These are phyloP conservation scores for Mikania micrantha DNA, from an alignment of 129 eudicot species.

Conservation along the genomic window DNA sequence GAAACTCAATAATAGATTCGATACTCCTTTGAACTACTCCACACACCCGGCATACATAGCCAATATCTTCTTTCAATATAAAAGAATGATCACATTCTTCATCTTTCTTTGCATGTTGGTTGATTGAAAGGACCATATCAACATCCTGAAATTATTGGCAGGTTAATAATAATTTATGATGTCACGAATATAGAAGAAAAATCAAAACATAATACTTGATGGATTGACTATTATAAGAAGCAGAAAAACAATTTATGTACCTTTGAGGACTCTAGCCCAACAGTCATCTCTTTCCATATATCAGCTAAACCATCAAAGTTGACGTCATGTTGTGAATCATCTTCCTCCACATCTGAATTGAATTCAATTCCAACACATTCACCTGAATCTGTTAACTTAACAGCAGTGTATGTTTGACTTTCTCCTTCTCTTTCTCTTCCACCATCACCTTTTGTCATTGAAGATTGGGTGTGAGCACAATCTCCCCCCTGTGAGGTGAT, in stretches of 20 bases:
- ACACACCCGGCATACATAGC: conserved; percentile 93
- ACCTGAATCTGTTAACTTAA: too few species aligned
- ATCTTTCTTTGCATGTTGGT: conserved; percentile 27
- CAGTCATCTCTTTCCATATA: conserved; percentile 79
- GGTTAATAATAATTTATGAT: too few species aligned
- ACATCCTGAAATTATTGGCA: conserved; percentile 38
- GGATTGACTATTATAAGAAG: too few species aligned
- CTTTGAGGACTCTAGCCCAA: conserved; percentile 62
- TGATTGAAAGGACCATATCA: conserved; percentile 27
- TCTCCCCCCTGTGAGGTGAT: too few species aligned
- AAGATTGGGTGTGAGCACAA: too few species aligned
- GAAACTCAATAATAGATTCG: conserved; percentile 82
- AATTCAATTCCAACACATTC: conserved; percentile 38
- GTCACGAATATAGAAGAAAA: not conserved
- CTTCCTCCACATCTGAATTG: conserved; percentile 35
- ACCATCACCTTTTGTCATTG: too few species aligned
- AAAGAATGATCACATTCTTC: conserved; percentile 82
- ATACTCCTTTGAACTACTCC: conserved; percentile 70
- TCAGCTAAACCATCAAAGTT: conserved; percentile 61
- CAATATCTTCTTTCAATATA: conserved; percentile 83
- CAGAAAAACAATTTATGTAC: too few species aligned
- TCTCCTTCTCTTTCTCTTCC: too few species aligned
- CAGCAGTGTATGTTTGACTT: too few species aligned
- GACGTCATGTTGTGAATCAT: conserved; percentile 24
- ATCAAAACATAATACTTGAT: not conserved